These are phyloP conservation scores for Acer campestre DNA, from an alignment of 345 rosid genomes.

Conservation along the genomic window DNA sequence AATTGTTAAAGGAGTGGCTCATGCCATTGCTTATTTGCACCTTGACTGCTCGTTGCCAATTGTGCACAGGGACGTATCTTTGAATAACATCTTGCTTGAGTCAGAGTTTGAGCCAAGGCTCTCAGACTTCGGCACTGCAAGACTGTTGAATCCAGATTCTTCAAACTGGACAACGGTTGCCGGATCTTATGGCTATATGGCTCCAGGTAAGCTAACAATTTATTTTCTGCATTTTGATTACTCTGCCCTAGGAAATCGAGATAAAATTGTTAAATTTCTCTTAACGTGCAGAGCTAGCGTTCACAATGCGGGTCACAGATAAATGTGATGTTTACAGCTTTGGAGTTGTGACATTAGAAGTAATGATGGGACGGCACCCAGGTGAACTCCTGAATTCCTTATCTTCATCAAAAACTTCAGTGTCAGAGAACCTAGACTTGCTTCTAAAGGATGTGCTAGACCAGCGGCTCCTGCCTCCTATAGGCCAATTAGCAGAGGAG, in stretches of 20 bases:
- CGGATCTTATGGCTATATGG: slow-evolving; percentile 78
- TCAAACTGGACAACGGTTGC: slow-evolving; percentile 68
- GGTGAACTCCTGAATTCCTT: slow-evolving; percentile 51
- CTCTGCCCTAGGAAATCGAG: background rate
- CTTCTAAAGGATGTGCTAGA: slow-evolving; percentile 53
- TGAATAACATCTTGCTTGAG: slow-evolving; percentile 62
- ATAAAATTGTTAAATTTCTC: background rate
- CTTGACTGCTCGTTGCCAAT: slow-evolving; percentile 64
- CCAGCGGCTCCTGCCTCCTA: slow-evolving; percentile 46
- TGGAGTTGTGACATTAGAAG: slow-evolving; percentile 67
- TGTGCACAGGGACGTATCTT: slow-evolving; percentile 64
- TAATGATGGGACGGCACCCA: slow-evolving; percentile 70
- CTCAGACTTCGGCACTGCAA: slow-evolving; percentile 73
- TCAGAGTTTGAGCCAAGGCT: slow-evolving; percentile 52
- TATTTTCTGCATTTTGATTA: background rate
- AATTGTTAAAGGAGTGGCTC: slow-evolving; percentile 63
- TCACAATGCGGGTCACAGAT: slow-evolving; percentile 40
- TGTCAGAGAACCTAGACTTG: slow-evolving; percentile 27
- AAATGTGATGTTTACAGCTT: slow-evolving; percentile 67
- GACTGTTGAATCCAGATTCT: slow-evolving; percentile 44
- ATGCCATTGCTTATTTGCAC: slow-evolving; percentile 72
- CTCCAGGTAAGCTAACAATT: slow-evolving; percentile 56
- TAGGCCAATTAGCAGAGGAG: slow-evolving; percentile 44
- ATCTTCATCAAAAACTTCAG: slow-evolving; percentile 11
- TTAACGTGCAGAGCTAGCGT: slow-evolving; percentile 44